A percentile compares a stretch with the other conserved stretches of the same genome.
These are phyloP conservation scores for Claviceps sp. DNA, from an alignment of 2,329 filamentous ascomycete species.

Conservation along the genomic window DNA sequence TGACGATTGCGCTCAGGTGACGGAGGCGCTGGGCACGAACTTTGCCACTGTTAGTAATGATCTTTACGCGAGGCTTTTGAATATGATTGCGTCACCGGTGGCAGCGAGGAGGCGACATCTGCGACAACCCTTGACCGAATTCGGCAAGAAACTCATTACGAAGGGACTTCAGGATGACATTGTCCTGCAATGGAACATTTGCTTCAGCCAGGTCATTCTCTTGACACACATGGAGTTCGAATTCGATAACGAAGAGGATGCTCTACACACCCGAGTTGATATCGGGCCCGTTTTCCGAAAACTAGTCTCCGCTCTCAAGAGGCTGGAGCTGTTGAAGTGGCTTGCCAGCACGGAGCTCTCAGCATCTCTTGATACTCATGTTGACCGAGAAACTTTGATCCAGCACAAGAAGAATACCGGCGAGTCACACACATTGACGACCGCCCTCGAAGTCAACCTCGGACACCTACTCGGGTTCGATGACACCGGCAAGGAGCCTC, in stretches of 20 bases:
- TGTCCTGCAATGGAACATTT: slow-evolving; percentile 55
- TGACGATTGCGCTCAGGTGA: slow-evolving; percentile 62
- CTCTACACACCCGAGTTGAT: slow-evolving; percentile 44
- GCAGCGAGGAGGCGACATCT: slow-evolving; percentile 33
- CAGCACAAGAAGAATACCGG: slow-evolving; percentile 29
- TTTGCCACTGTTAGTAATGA: slow-evolving; percentile 44
- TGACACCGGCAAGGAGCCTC: slow-evolving; percentile 33
- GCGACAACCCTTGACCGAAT: slow-evolving; percentile 50
- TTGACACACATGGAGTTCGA: slow-evolving; percentile 79
- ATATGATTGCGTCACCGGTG: slow-evolving; percentile 31
- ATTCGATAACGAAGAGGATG: slow-evolving; percentile 58
- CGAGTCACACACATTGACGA: slow-evolving; percentile 40
- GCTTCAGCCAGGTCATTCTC: slow-evolving; percentile 72
- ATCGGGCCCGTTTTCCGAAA: slow-evolving; percentile 58
- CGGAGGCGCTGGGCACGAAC: slow-evolving; percentile 52
- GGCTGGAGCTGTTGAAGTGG: slow-evolving; percentile 63
- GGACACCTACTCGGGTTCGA: slow-evolving; percentile 50
- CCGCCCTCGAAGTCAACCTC: slow-evolving; percentile 45
- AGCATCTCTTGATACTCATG: slow-evolving; percentile 28
- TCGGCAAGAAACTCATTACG: slow-evolving; percentile 63
- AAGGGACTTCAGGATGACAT: slow-evolving; percentile 69
- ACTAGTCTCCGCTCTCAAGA: slow-evolving; percentile 56
- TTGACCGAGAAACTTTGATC: slow-evolving; percentile 19
- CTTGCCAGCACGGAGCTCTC: slow-evolving; percentile 46
- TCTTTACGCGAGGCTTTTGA: slow-evolving; percentile 38